Evolutionary conservation across 805 yeast genomes (phyloP), one percentile per base, ranked within the genome.

Genomic region (Starmerella scarabaei): DNA sequence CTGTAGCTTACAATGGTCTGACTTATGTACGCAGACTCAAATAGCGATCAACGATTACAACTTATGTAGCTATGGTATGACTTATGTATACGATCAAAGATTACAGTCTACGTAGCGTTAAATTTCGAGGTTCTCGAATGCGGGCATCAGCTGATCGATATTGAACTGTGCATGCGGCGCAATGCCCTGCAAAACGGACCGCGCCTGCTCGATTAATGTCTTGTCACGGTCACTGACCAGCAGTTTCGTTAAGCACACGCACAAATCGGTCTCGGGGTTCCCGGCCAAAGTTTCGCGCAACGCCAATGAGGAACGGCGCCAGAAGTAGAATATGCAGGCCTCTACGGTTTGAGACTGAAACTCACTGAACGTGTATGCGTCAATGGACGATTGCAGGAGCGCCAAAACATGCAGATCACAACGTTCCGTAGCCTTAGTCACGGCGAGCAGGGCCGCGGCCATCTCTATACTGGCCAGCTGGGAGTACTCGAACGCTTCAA

Each of bases 191-290:
- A 45, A 33, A 5, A 45, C 34, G 21, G 44, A 40, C 16, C 43
- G 44, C 11, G 44, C 37, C 21, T 40, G 42, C 15, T 33, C 40
- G 16, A 38, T 33, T 7, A 33, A 5, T n/a, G 41, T 29, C 34
- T 23, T 9, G 30, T 16, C 29, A 19, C 4, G 12, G 16, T 21
- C 16, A 3, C 35, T 38, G 30, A 39, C 31, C 5, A 42, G 37
- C 2, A 45, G 24, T 20, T 41, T 41, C 7, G 48, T 16, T 11
- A 45, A 24, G 28, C 48, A 47, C 11, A 45, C 35, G 16, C 44
- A 43, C 15, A 45, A 36, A 26, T 46, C 50, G 3, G 41, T 35
- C n/a, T 35, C 18, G 8, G 35, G 38, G 27, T n/a, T 18, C 21
- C 34, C 41, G 16, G 30, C 21, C 20, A 46, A 35, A 16, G 29